These are phyloP conservation scores for Dendrobium officinale DNA, from an alignment of 106 monocot species.

Conservation along the genomic window DNA sequence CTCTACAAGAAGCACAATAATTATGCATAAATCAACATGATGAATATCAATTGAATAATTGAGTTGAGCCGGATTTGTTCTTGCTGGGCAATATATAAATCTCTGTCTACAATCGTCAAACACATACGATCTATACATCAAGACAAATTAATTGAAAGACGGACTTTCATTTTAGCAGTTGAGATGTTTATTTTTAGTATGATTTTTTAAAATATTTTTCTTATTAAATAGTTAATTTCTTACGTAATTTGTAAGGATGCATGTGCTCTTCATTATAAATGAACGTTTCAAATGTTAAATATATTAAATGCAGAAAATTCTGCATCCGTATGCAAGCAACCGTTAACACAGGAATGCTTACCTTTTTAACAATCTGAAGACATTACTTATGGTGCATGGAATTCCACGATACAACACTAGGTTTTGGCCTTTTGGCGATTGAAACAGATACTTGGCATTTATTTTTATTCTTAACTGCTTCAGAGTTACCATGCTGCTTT, in stretches of 20 bases:
- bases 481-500: not conserved
- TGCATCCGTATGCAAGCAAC: not conserved
- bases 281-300: not conserved
- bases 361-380: not conserved
- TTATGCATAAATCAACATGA: too few species aligned
- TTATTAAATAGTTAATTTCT: too few species aligned
- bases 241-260: not conserved
- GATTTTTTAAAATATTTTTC: too few species aligned
- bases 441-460: not conserved
- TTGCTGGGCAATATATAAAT: too few species aligned
- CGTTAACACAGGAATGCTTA: not conserved
- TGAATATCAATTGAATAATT: too few species aligned
- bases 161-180: too few species aligned
- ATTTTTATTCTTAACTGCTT: not conserved
- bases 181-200: too few species aligned
- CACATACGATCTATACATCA: too few species aligned
- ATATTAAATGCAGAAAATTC: not conserved
- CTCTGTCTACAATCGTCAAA: too few species aligned
- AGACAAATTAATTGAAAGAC: too few species aligned
- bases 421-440: not conserved
- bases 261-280: not conserved
- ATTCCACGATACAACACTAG: not conserved
- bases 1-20: too few species aligned
- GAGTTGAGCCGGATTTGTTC: too few species aligned
- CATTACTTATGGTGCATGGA: not conserved